Evolutionary conservation across 768 basidiomycete species (phyloP), one percentile per base, ranked within the genome.

Genomic region (Boletus rubroflammeus): DNA sequence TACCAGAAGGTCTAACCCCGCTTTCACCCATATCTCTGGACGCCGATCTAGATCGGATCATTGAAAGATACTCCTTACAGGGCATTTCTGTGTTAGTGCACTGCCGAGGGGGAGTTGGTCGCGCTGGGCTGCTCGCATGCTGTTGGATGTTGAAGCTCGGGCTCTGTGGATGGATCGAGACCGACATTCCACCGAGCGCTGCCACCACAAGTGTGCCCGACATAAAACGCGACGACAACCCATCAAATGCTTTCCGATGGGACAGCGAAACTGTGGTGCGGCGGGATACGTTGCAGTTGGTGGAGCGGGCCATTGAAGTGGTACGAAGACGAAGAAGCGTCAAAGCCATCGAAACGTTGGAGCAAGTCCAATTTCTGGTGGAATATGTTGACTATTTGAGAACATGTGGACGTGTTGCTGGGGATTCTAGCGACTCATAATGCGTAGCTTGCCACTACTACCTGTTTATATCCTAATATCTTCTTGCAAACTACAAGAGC

Each of bases 131-230:
- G 25, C 78, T 98, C 42, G 94, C 93, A 2, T 91, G 88, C 60
- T 93, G 90, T 63, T 98, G 95, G 95, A 79, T 90, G 67, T 77
- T 96, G 54, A 92, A 90, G 68, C 83, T 97, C 57, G 95, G 94
- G 5, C 78, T 97, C n/a, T 95, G 81, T 63, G 90, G 84, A 26
- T 89, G 82, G 84, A 72, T 80, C 51, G 72, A 75, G 28, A 61
- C 57, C 45, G 61, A 65, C 42, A 10, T 52, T 7, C 9, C 50
- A n/a, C 47, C 56, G 11, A 50, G 17, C 29, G 5, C 54, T 17
- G n/a, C 32, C 11, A 31, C 51, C 15, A 31, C 42, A 8, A 50
- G 14, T 6, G 73, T 57, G 32, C 6, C 13, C n/a, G 62, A 59
- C 34, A 39, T 42, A 8, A 57, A 50, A 36, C 31, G 25, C 14